Evolutionary conservation across 2,329 filamentous ascomycete species (phyloP), one percentile per base, ranked within the genome.

Genomic region (Cytospora schulzeri): DNA sequence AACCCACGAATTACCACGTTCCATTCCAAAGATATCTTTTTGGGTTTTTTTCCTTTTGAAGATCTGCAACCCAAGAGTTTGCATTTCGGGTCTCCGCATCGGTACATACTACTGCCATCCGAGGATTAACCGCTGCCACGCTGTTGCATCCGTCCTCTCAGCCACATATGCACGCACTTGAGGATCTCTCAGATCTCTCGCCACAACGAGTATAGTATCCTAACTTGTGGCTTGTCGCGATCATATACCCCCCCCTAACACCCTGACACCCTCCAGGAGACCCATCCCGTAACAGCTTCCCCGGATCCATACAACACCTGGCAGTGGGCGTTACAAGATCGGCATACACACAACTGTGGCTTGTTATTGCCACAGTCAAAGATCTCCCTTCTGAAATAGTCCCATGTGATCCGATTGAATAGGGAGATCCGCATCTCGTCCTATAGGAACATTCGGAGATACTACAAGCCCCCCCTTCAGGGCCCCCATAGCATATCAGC

Each of bases 281-380:
- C 35, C 35, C 38, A 29, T 24, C 55, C n/a, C 19, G 55, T 24
- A 17, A 48, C 33, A 26, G 6, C 15, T 48, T 29, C 26, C 28
- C 56, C 19, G 56, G 38, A 50, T 33, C 38, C 11, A 48, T 50
- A 38, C 56, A 22, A 33, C 9, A 31, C 31, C 55, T 38, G 14
- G 56, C 22, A 26, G 11, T 5, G 38, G 19, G 26, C 19, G 26
- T 31, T 45, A 19, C 41, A 38, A 15, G 45, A 48, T 48, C 45
- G 45, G 24, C 45, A 48, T 24, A 12, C n/a, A 8, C 45, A 35
- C 11, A 19, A 35, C 12, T 35, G 57, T 51, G 57, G 57, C 57
- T 59, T 48, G 41, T 51, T 48, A 29, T 59, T 26, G 57, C 57
- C 57, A 59, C 57, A 31, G 29, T 51, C 41, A 26, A 59, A 48